Percentiles rank a stretch among this genome's conserved stretches.
Conservation (phyloP, 1,139 yeast species). For the Casaregolazyma suthepensis region DNA sequence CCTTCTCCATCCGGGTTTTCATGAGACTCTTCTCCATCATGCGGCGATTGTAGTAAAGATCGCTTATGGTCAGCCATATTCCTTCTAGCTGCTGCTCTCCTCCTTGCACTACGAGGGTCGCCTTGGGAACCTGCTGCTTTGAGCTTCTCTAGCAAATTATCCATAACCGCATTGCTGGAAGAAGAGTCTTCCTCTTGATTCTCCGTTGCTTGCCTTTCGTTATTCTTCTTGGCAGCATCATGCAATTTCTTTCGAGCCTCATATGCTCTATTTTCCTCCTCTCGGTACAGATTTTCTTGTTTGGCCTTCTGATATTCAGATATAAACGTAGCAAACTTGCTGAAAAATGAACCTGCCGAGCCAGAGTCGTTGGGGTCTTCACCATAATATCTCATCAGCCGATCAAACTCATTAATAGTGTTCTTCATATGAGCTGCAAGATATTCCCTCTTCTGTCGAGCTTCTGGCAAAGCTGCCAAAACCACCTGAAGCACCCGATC, state of each 20-base stretch:
- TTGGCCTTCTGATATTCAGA: conserved; percentile 72
- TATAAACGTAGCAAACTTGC: conserved; percentile 66
- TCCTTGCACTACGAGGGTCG: conserved; percentile 74
- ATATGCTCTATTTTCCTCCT: conserved; percentile 72
- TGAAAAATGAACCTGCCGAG: conserved; percentile 62
- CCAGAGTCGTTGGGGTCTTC: conserved; percentile 62
- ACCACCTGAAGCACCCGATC: conserved; percentile 58
- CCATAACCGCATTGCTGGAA: conserved; percentile 48
- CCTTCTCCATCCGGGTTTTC: neutral
- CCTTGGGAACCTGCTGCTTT: conserved; percentile 69
- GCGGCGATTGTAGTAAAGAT: conserved; percentile 8
- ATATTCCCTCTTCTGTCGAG: conserved; percentile 53
- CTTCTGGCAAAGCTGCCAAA: conserved; percentile 49
- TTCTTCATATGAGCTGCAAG: conserved; percentile 51
- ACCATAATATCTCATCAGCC: conserved; percentile 74
- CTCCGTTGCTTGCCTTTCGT: neutral
- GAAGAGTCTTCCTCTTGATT: neutral
- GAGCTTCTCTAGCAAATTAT: conserved; percentile 61
- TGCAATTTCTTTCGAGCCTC: conserved; percentile 64
- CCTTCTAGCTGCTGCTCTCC: conserved; percentile 67
- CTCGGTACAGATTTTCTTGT: conserved; percentile 66
- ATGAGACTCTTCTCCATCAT: conserved; percentile 5
- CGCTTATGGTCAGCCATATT: conserved; percentile 27
- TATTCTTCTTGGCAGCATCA: conserved; percentile 34
- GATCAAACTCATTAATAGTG: conserved; percentile 50